Evolutionary conservation across 768 basidiomycete species (phyloP), one percentile per base, ranked within the genome.

Genomic region (Termitomyces heimii): DNA sequence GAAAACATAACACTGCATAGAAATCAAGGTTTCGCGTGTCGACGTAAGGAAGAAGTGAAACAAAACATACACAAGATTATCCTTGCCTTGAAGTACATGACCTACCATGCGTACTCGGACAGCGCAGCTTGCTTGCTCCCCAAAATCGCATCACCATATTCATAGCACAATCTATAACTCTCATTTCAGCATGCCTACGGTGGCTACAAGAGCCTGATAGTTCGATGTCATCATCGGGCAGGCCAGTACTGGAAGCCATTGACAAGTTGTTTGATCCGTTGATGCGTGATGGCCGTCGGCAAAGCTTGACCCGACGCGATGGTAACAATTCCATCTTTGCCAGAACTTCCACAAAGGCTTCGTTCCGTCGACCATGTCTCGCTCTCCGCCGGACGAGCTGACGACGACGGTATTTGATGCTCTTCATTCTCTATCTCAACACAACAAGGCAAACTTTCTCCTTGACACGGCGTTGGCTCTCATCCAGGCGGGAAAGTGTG

Each of bases 401-500:
- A 81, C 79, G 14, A 72, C 75, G 3, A 79, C 79, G 16, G 78
- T 79, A 24, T 75, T 72, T 58, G 73, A 73, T 58, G 80, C 80
- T 3, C 68, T 80, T n/a, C 74, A 78, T 57, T 73, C 76, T 32
- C 65, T 82, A 9, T 74, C 76, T 1, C 68, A 70, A 22, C 60
- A 72, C 8, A 67, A 73, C 56, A 82, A 82, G 63, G 80, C 81
- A 26, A 74, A 74, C 53, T 75, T 82, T 62, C 68, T 83, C 22
- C 68, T 83, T 6, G 77, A 81, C 54, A 81, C 79, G 1, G 70
- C 80, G 1, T 65, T 82, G 31, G 65, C 75, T 16, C 68, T 81
- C 39, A 81, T 83, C 56, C 72, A 77, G 22, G 73, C 75, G 54
- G 81, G 81, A 61, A 73, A 73, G 80, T 82, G 65, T 65, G 80